Evolutionary conservation across 1,284 basidiomycete species (phyloP), one percentile per base, ranked within the genome.

Genomic region (Ustilago nuda): DNA sequence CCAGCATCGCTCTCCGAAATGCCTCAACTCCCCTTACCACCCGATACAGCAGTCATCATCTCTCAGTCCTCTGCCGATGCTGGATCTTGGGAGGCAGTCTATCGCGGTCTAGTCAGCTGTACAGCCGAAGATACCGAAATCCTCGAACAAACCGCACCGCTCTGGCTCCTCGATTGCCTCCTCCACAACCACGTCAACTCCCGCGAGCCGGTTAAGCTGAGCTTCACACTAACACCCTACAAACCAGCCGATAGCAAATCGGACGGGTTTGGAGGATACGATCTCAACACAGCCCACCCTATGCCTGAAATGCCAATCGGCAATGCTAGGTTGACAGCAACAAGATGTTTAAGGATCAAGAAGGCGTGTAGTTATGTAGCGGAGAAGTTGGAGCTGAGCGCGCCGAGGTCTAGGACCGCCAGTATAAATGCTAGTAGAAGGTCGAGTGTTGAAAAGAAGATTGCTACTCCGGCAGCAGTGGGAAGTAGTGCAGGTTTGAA

Each of bases 161-260:
- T 91, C 68, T 99, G 96, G 96, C 87, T 97, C 54, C 87, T 95
- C 53, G 94, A 98, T 85, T 96, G 92, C 81, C 86, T 98, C 50
- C 89, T 98, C 43, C 84, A 85, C 9, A 87, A 86, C 37, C 76
- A 85, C 12, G 70, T 74, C 12, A 30, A 50, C 19, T 66, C 66
- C n/a, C 46, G 72, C 1, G 76, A 75, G 2, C 66, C 68, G 4
- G 65, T 66, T 9, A 79, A 80, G 56, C 65, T 82, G 37, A 93
- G 94, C 75, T 98, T 98, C 84, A 90, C 95, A 30, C 87, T 99
- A 35, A 87, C 95, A 63, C 94, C 95, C 0, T 93, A 90, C 75
- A 63, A 66, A 30, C 60, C 67, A 3, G 54, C 68, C 8, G 63
- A 63, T 13, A 32, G 41, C 4, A 57, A 52, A 27, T 48, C 70